Percentiles rank a stretch among this genome's conserved stretches.
Evolutionary conservation across 148 eudicot genomes (phyloP).

Genomic region (Chenopodium berlandieri): DNA sequence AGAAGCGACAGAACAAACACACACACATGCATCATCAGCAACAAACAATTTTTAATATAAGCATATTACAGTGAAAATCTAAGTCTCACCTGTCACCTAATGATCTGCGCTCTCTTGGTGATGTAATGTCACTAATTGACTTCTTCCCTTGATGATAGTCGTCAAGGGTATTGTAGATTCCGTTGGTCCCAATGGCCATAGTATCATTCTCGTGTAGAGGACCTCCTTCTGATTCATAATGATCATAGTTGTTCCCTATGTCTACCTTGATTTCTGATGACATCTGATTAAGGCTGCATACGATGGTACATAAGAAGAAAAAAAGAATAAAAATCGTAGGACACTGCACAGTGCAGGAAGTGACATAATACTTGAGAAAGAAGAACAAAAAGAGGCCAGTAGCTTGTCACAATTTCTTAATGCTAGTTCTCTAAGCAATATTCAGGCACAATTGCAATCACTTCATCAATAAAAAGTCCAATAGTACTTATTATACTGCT

Average conservation of each 20-base stretch:
- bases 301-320: background rate
- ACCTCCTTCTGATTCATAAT: conserved; percentile 36
- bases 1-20: background rate
- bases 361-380: background rate
- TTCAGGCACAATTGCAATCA: background rate
- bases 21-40: background rate
- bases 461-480: background rate
- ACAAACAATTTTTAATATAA: background rate
- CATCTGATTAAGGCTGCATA: conserved; percentile 45
- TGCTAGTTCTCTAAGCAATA: background rate
- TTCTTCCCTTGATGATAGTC: conserved; percentile 45
- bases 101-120: conserved; percentile 41
- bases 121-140: conserved; percentile 34
- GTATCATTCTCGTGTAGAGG: conserved; percentile 34
- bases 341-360: background rate
- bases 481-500: background rate
- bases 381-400: background rate
- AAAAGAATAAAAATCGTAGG: conserved; percentile 13
- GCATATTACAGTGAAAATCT: background rate
- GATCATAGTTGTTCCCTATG: conserved; percentile 33
- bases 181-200: conserved; percentile 33
- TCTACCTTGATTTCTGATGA: conserved; percentile 53
- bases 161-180: conserved; percentile 36
- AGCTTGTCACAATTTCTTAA: background rate
- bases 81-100: conserved; percentile 44